phyloP scores from a whole-genome alignment of 768 basidiomycete species.

The Collybiopsis confluens region DNA sequence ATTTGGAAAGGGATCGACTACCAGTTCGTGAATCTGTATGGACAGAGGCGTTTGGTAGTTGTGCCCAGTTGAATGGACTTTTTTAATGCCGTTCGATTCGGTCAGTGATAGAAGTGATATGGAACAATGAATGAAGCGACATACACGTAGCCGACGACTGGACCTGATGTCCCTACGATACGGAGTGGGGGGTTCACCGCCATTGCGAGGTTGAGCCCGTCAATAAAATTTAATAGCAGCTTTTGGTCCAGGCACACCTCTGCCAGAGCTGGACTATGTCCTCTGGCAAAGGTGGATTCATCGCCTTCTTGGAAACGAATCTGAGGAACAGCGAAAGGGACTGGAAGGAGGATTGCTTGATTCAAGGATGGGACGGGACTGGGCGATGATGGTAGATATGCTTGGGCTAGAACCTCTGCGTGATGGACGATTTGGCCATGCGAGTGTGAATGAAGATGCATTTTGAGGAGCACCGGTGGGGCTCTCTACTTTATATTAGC shows the following conservation, averaged over 20 bases:
- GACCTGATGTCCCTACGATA: slow-evolving; percentile 15
- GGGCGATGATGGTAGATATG: neutral
- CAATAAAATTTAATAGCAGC: slow-evolving; percentile 18
- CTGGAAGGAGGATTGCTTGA: neutral
- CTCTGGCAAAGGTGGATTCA: slow-evolving; percentile 17
- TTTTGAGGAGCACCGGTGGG: neutral
- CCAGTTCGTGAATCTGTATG: slow-evolving; percentile 13
- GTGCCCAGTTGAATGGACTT: slow-evolving; percentile 22
- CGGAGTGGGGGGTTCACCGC: slow-evolving; percentile 21
- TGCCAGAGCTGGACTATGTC: slow-evolving; percentile 13
- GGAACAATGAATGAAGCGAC: neutral
- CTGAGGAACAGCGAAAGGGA: slow-evolving; percentile 13
- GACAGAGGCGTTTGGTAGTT: slow-evolving; percentile 14
- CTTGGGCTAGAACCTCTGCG: neutral
- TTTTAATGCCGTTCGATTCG: neutral
- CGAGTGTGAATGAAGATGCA: neutral
- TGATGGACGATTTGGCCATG: neutral
- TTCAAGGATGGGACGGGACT: neutral
- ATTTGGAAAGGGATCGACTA: slow-evolving; percentile 19
- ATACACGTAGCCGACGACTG: slow-evolving; percentile 19
- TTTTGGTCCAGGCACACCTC: slow-evolving; percentile 13
- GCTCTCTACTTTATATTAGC: no score
- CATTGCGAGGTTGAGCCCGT: slow-evolving; percentile 22
- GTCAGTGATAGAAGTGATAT: neutral
- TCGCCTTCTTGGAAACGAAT: slow-evolving; percentile 8